Percentiles rank a stretch among this genome's conserved stretches.
Evolutionary conservation across 2,329 filamentous ascomycete genomes (phyloP).

Genomic region (Fusarium nematophilum): DNA sequence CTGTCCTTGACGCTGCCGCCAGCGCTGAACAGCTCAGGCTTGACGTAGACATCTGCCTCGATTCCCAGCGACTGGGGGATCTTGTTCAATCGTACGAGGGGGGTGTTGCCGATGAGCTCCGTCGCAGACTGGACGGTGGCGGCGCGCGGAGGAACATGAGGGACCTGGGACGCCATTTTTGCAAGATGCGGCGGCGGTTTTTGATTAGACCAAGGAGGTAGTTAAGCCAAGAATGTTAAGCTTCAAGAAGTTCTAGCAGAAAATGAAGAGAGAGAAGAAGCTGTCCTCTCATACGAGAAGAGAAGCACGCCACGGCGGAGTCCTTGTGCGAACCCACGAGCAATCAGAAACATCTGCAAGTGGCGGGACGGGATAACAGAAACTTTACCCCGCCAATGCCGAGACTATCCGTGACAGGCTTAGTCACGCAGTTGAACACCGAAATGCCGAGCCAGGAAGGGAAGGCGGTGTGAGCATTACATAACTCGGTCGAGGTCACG

Average conservation of each 20-base stretch:
- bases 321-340: slow-evolving; percentile 25
- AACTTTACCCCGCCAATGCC: slow-evolving; percentile 46
- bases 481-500: background rate
- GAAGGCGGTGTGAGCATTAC: slow-evolving; percentile 17
- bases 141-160: slow-evolving; percentile 48
- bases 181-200: background rate
- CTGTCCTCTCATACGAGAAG: slow-evolving; percentile 27
- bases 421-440: slow-evolving; percentile 26
- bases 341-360: slow-evolving; percentile 26
- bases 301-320: slow-evolving; percentile 43
- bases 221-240: background rate
- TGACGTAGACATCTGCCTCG: slow-evolving; percentile 88
- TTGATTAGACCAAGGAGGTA: background rate
- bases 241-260: background rate
- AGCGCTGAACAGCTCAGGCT: slow-evolving; percentile 93
- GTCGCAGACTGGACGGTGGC: slow-evolving; percentile 71
- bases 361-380: slow-evolving; percentile 34
- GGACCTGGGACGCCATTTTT: slow-evolving; percentile 44
- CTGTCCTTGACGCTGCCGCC: slow-evolving; percentile 95
- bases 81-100: slow-evolving; percentile 93
- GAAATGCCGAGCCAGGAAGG: slow-evolving; percentile 19
- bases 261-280: background rate
- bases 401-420: slow-evolving; percentile 41
- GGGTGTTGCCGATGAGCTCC: slow-evolving; percentile 94
- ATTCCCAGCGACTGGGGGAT: slow-evolving; percentile 92